A percentile compares a stretch with the other conserved stretches of the same genome.
Evolutionary conservation across 129 eudicot species (phyloP).

Genomic region (Tagetes erecta): DNA sequence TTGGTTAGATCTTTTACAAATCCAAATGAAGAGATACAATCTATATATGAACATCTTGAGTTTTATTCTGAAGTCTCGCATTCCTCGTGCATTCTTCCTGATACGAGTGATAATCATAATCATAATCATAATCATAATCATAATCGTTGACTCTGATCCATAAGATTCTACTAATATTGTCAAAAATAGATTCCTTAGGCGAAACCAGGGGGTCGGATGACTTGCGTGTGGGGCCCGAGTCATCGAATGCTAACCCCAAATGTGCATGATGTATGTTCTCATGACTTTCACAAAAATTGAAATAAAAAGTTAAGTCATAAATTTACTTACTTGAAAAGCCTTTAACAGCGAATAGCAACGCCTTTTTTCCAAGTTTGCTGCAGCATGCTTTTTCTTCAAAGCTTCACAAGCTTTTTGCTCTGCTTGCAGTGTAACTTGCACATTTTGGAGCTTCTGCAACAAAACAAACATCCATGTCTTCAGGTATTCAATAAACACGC

Average conservation of each 20-base stretch:
- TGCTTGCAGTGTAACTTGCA: conserved; percentile 41
- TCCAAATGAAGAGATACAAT: neutral
- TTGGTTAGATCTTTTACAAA: neutral
- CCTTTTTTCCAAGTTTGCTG: conserved; percentile 63
- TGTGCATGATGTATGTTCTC: too few species aligned
- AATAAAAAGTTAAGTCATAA: neutral
- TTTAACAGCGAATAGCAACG: conserved; percentile 52
- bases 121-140: neutral
- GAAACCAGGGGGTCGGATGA: too few species aligned
- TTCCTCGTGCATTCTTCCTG: conserved; percentile 65
- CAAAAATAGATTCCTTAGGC: too few species aligned
- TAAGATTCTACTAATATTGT: neutral
- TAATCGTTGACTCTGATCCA: neutral
- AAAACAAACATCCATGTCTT: neutral
- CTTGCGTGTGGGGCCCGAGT: too few species aligned
- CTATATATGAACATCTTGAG: conserved; percentile 1
- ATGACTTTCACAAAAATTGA: too few species aligned
- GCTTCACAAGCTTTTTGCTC: conserved; percentile 51
- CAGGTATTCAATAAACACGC: neutral
- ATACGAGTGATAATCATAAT: neutral
- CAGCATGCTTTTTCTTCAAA: conserved; percentile 52
- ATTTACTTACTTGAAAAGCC: conserved; percentile 51
- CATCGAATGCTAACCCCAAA: too few species aligned
- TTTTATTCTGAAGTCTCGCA: conserved; percentile 46
- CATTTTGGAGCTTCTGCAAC: conserved; percentile 59